Base-by-base conservation (phyloP, 2,329 filamentous ascomycete species). In the Elsinoe necatrix region DNA sequence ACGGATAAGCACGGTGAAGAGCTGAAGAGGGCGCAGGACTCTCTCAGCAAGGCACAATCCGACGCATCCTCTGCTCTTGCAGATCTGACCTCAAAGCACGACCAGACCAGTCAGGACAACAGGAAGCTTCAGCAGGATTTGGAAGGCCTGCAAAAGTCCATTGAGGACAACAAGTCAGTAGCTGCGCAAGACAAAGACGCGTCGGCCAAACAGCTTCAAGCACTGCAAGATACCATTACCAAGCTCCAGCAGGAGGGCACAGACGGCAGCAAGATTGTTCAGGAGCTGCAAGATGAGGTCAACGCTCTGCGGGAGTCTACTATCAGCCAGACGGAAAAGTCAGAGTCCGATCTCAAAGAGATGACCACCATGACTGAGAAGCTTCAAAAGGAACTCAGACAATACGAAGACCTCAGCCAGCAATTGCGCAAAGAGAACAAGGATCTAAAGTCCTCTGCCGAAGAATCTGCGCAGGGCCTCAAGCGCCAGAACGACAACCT, bases 241-340 rank as follows among this genome's bases (percentile, higher is more conserved):
- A 60, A 61, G 45, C 56, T 65, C 18, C 62, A 65, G 42, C 57
- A 61, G 16, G 59, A 63, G 21, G 65, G 61, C 27, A 59, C 34
- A 9, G 60, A 63, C 37, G 61, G 60, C n/a, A 57, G 57, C 20
- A 45, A 58, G 14, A 56, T 62, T 9, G 57, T 62, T 4, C 59
- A 62, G 27, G 55, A 50, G 3, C 47, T 64, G 1, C 61, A 63
- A 45, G 54, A 54, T 25, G 60, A 63, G 34, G 16, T 63, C 25
- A 37, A 34, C 12, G 21, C 54, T 9, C 41, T 56, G 11, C 54
- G 42, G 3, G 18, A 31, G 14, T 21, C 21, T 8, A 48, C 29
- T 18, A 16, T 25, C 42, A 35, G 1, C 8, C 54, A 48, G 29
- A 27, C 23, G 9, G 41, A 41, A n/a, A 56, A 48, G 31, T 25